phyloP scores from a whole-genome alignment of 2,329 filamentous ascomycete species.

The Xylariaceae sp. region DNA sequence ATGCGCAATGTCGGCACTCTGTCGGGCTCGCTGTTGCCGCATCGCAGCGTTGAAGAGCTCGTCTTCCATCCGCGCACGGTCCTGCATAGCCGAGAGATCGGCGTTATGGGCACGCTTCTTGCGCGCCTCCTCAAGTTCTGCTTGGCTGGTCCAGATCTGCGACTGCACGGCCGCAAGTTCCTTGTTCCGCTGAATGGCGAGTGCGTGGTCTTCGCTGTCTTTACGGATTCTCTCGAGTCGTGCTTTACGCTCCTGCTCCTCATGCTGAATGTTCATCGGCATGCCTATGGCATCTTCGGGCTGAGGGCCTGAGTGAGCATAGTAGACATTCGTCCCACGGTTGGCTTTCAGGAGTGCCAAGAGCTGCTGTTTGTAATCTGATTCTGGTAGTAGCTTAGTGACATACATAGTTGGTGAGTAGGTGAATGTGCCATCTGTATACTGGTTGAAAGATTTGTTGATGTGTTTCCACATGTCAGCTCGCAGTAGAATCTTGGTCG shows the following conservation, averaged over 20 bases:
- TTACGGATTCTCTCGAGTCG: constrained; percentile 40
- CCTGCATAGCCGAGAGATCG: constrained; percentile 39
- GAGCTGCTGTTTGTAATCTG: constrained; percentile 37
- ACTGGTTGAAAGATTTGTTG: constrained; percentile 56
- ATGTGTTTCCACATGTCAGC: constrained; percentile 61
- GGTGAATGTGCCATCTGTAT: constrained; percentile 46
- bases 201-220: constrained; percentile 45
- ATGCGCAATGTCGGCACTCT: constrained; percentile 37
- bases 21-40: constrained; percentile 32
- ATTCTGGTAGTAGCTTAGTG: constrained; percentile 36
- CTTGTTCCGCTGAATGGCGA: constrained; percentile 42
- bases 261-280: constrained; percentile 43
- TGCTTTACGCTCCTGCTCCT: constrained; percentile 47
- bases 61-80: constrained; percentile 45
- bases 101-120: constrained; percentile 41
- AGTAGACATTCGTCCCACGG: constrained; percentile 50
- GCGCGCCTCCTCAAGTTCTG: constrained; percentile 48
- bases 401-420: constrained; percentile 66
- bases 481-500: constrained; percentile 55
- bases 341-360: constrained; percentile 47
- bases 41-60: constrained; percentile 33
- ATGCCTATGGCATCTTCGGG: constrained; percentile 50
- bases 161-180: constrained; percentile 49
- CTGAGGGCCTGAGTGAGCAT: constrained; percentile 49
- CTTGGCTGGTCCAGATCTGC: constrained; percentile 44